Evolutionary conservation across 768 basidiomycete species (phyloP).

Genomic region (Fistulinella prunicolor): DNA sequence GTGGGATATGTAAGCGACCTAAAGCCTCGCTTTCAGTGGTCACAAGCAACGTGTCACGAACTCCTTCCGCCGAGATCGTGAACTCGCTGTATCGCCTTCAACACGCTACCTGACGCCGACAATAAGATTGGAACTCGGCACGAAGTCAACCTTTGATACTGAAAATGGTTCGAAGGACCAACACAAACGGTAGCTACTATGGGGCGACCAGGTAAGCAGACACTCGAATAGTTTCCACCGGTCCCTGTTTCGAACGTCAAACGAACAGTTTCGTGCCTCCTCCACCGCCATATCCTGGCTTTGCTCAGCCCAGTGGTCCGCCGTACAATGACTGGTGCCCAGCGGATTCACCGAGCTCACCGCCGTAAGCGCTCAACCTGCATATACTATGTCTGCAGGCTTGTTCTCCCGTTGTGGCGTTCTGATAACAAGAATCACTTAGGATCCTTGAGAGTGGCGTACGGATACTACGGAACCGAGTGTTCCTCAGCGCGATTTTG

Average conservation of each 20-base stretch:
- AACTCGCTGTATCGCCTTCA: too few species aligned
- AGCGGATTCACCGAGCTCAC: background rate
- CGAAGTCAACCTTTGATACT: too few species aligned
- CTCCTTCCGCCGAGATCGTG: too few species aligned
- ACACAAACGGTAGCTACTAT: background rate
- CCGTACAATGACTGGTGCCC: background rate
- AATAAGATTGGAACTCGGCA: too few species aligned
- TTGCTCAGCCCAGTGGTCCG: background rate
- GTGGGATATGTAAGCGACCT: too few species aligned
- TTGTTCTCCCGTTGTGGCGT: too few species aligned
- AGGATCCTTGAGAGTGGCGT: background rate
- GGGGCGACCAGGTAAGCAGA: conserved; percentile 6
- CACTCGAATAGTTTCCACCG: too few species aligned
- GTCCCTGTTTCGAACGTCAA: background rate
- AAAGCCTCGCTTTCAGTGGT: too few species aligned
- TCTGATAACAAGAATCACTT: background rate
- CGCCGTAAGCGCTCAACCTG: conserved; percentile 4
- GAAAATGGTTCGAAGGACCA: too few species aligned
- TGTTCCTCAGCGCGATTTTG: background rate
- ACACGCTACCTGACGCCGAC: too few species aligned
- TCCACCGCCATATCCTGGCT: conserved; percentile 11
- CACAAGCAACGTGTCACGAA: too few species aligned
- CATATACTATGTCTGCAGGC: background rate
- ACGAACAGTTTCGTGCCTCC: conserved; percentile 1
- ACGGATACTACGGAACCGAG: background rate